Evolutionary conservation across 306 rosid species (phyloP), one percentile per base, ranked within the genome.

Genomic region (Quercus suber): DNA sequence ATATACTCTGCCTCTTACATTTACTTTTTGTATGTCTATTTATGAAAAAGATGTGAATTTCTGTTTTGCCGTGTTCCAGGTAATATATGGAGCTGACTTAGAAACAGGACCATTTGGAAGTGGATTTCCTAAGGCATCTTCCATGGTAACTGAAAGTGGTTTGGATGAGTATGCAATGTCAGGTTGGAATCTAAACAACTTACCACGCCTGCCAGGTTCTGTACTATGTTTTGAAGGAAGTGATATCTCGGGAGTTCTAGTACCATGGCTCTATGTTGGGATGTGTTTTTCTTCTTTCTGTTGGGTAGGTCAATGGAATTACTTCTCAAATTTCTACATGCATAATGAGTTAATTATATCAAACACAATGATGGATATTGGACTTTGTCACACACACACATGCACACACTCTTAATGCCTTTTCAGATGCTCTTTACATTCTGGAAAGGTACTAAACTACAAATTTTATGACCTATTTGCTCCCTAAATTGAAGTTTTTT

Each of bases 241-340:
- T 28, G 94, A 95, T 79, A 95, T 95, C 61, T 95, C 99, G 0
- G 99, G 99, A 84, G 99, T 95, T 82, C 79, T 95, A 78, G 98
- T 95, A 85, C 99, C 99, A 49, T 93, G 99, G 99, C 92, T 95
- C 27, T 95, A 95, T 64, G 88, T 95, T 71, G 99, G 99, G 80
- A 95, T 95, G 99, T 95, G 98, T 84, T 93, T 95, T 89, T 95
- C 99, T 21, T 91, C 99, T 20, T 93, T 95, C 89, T 95, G 99
- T 84, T 95, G 99, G 99, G 99, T 95, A 93, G 41, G 98, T 88
- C n/a, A 25, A 56, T 72, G 27, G 60, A 82, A 67, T 57, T 43
- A 73, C 25, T n/a, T 77, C 65, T 56, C 56, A 30, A 10, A 18
- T 84, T 31, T 64, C 35, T 55, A 60, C 71, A 21, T 73, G 55